These are phyloP conservation scores for Stemphylium beticola DNA, from an alignment of 2,329 filamentous ascomycete species.

Conservation along the genomic window DNA sequence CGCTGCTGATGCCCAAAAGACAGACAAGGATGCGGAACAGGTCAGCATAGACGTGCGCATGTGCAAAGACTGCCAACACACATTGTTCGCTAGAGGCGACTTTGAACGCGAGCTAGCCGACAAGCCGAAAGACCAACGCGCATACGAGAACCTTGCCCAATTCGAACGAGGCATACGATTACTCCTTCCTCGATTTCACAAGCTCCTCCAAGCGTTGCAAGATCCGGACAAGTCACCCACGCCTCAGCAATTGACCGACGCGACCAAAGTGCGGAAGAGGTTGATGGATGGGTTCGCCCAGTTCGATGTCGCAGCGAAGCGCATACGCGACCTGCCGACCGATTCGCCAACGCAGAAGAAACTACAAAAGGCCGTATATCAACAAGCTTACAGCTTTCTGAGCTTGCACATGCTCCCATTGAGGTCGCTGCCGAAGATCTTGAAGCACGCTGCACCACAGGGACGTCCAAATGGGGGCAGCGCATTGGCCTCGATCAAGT, in stretches of 20 bases:
- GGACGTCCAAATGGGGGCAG: slow-evolving; percentile 49
- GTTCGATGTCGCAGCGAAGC: slow-evolving; percentile 80
- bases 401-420: slow-evolving; percentile 91
- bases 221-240: slow-evolving; percentile 70
- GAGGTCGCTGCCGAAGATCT: slow-evolving; percentile 58
- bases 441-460: slow-evolving; percentile 63
- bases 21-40: slow-evolving; percentile 57
- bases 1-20: slow-evolving; percentile 54
- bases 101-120: slow-evolving; percentile 73
- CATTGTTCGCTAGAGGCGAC: slow-evolving; percentile 75
- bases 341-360: slow-evolving; percentile 73
- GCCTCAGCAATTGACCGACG: slow-evolving; percentile 77
- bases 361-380: slow-evolving; percentile 81
- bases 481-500: slow-evolving; percentile 66
- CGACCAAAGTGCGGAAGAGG: slow-evolving; percentile 85
- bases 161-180: slow-evolving; percentile 87
- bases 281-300: slow-evolving; percentile 88
- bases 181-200: slow-evolving; percentile 84
- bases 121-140: slow-evolving; percentile 75
- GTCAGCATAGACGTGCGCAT: slow-evolving; percentile 84
- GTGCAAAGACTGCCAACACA: slow-evolving; percentile 85
- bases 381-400: slow-evolving; percentile 80
- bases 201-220: slow-evolving; percentile 74
- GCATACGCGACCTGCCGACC: slow-evolving; percentile 79
- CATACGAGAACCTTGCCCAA: slow-evolving; percentile 82